These are phyloP conservation scores for Phytopythium montanum DNA, from an alignment of 352 stramenopile genomes.

Conservation along the genomic window DNA sequence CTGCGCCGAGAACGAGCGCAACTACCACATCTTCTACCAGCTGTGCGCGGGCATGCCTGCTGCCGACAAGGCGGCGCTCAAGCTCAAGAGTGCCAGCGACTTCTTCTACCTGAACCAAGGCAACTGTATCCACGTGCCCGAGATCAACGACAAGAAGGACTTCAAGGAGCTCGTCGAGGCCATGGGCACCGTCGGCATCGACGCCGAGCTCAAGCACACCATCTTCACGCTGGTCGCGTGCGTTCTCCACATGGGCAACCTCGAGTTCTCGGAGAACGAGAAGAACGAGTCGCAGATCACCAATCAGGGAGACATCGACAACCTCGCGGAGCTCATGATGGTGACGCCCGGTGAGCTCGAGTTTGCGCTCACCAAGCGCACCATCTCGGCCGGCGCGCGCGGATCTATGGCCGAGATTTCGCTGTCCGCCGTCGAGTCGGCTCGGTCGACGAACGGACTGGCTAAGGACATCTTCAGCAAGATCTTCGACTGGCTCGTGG, in stretches of 20 bases:
- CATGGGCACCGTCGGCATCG: constrained; percentile 91
- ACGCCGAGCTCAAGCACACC: constrained; percentile 85
- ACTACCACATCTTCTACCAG: constrained; percentile 99
- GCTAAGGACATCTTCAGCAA: constrained; percentile 96
- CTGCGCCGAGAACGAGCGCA: constrained; percentile 92
- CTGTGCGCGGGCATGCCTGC: constrained; percentile 83
- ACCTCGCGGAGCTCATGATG: constrained; percentile 82
- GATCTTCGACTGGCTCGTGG: constrained; percentile 96
- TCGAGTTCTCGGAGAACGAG: constrained; percentile 89
- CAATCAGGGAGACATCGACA: constrained; percentile 57
- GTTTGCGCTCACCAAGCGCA: constrained; percentile 87
- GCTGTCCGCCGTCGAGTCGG: constrained; percentile 72
- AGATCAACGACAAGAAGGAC: constrained; percentile 95
- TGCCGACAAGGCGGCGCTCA: constrained; percentile 67
- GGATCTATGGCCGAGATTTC: constrained; percentile 85
- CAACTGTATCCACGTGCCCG: constrained; percentile 90
- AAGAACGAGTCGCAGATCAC: constrained; percentile 79
- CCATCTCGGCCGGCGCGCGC: constrained; percentile 82
- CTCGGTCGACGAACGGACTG: constrained; percentile 92
- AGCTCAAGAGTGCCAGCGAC: constrained; percentile 84
- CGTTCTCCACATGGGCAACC: constrained; percentile 97
- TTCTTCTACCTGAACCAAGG: constrained; percentile 94
- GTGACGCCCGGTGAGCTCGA: constrained; percentile 80
- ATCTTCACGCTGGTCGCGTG: constrained; percentile 96
- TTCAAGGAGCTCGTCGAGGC: constrained; percentile 92